These are phyloP conservation scores for Scheffersomyces ergatensis DNA, from an alignment of 805 yeast species.

Conservation along the genomic window DNA sequence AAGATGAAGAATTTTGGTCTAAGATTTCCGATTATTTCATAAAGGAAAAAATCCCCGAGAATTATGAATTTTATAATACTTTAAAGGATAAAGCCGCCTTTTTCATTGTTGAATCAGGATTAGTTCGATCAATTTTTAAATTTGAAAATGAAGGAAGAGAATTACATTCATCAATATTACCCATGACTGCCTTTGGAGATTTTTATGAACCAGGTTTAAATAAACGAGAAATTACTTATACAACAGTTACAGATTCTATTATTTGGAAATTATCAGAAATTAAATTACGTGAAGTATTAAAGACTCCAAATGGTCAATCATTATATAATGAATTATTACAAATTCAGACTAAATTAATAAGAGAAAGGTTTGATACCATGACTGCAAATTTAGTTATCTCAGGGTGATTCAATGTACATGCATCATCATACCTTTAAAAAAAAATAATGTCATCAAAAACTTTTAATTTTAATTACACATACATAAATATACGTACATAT, in stretches of 20 bases:
- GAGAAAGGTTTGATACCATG: slow-evolving; percentile 70
- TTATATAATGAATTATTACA: slow-evolving; percentile 63
- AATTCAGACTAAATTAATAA: slow-evolving; percentile 60
- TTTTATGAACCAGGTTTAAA: slow-evolving; percentile 24
- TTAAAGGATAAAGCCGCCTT: slow-evolving; percentile 46
- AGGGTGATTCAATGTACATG: slow-evolving; percentile 28
- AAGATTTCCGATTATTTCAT: slow-evolving; percentile 53
- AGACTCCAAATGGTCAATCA: slow-evolving; percentile 43
- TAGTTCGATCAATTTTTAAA: slow-evolving; percentile 33
- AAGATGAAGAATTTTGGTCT: slow-evolving; percentile 59
- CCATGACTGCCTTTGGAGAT: slow-evolving; percentile 77
- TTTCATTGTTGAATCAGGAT: slow-evolving; percentile 53
- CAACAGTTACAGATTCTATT: slow-evolving; percentile 59
- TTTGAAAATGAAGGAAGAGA: slow-evolving; percentile 38
- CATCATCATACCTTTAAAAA: too few relatives aligned
- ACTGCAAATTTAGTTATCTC: slow-evolving; percentile 74
- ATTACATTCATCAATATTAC: slow-evolving; percentile 49
- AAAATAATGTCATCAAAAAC: too few relatives aligned
- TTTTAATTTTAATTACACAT: too few relatives aligned
- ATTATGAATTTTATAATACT: slow-evolving; percentile 46
- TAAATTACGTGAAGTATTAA: slow-evolving; percentile 43
- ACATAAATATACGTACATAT: too few relatives aligned
- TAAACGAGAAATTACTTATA: slow-evolving; percentile 45
- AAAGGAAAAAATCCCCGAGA: slow-evolving; percentile 46
- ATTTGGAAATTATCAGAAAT: slow-evolving; percentile 65